Percentiles rank a stretch among this genome's conserved stretches.
Evolutionary conservation across 208 protist genomes (phyloP).

Genomic region (Vickermania spadyakhi): DNA sequence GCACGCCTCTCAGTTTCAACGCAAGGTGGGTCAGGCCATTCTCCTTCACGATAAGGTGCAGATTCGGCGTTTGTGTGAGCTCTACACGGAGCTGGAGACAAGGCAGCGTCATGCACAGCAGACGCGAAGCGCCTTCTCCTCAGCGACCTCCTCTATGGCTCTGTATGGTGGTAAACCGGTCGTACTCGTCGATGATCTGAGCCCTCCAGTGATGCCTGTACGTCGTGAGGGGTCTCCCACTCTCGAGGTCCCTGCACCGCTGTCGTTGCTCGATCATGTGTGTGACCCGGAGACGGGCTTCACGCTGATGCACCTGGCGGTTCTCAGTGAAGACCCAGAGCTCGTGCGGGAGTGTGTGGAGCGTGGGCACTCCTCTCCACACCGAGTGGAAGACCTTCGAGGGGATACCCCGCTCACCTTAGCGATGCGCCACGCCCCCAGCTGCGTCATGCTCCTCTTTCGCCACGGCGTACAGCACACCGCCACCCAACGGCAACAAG

Average conservation of each 20-base stretch:
- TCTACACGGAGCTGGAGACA: constrained; percentile 7
- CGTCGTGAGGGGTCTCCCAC: background rate
- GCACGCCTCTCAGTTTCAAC: constrained; percentile 18
- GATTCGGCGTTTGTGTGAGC: constrained; percentile 11
- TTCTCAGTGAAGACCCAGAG: constrained; percentile 7
- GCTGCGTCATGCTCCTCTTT: constrained; percentile 9
- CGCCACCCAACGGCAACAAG: background rate
- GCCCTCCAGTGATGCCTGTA: background rate
- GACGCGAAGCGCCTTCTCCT: background rate
- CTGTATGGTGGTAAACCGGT: background rate
- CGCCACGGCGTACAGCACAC: constrained; percentile 8
- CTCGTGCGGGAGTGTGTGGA: constrained; percentile 20
- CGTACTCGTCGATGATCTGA: background rate
- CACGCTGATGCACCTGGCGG: constrained; percentile 34
- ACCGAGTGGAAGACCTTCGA: constrained; percentile 23
- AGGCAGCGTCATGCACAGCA: background rate
- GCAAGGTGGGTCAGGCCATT: constrained; percentile 20
- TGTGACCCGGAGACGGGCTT: constrained; percentile 22
- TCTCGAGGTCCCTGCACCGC: background rate
- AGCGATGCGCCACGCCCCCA: constrained; percentile 14
- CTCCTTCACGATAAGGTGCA: constrained; percentile 5
- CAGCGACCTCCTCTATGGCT: background rate
- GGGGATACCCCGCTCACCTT: constrained; percentile 32
- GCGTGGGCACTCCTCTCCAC: constrained; percentile 17
- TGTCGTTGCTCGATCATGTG: constrained; percentile 25